Base-by-base conservation (phyloP, 768 basidiomycete species). In the Porphyrellus cyaneotinctus region DNA sequence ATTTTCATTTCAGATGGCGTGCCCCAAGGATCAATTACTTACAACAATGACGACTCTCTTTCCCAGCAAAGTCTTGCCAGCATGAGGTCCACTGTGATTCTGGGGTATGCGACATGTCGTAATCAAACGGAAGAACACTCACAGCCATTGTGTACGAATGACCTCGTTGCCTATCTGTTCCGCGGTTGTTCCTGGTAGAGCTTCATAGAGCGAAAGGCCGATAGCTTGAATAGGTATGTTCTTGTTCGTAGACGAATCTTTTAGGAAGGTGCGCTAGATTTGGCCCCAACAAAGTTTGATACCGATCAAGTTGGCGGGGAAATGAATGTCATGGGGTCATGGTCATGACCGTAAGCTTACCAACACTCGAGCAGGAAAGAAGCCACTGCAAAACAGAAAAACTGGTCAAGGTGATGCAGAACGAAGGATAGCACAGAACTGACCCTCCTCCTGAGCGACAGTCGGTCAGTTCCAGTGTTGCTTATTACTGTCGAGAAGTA, bases 141-240 rank as follows among this genome's bases (percentile, higher is more conserved):
- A 90, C 88, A 98, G 75, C 97, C 97, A 99, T 70, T 99, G 97
- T 15, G 95, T 99, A 49, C 95, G 81, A 61, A 97, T 76, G 58
- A 99, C 91, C 67, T 97, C 86, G 53, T 74, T 79, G 44, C 90
- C 90, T 46, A 93, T 78, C 66, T 85, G 81, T 60, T 92, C 83
- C 26, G 70, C 82, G 1, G 83, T 83, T 4, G 82, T 80, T 17
- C 85, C 91, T 6, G 85, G 84, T 17, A 98, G 76, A 24, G 88
- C 82, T 68, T 99, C 97, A 62, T 99, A 99, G 4, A 99, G 78
- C 6, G 93, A 95, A 30, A 99, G 81, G 2, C 97, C 95, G 58
- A 99, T 97, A 6, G 97, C 95, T 69, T 94, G 91, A 58, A 97
- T 97, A 43, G 91, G 89, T 47, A 98, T 83, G 51, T 89, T 86